Evolutionary conservation across 1,284 basidiomycete genomes (phyloP).

Genomic region (Fomitiporia mediterranea): DNA sequence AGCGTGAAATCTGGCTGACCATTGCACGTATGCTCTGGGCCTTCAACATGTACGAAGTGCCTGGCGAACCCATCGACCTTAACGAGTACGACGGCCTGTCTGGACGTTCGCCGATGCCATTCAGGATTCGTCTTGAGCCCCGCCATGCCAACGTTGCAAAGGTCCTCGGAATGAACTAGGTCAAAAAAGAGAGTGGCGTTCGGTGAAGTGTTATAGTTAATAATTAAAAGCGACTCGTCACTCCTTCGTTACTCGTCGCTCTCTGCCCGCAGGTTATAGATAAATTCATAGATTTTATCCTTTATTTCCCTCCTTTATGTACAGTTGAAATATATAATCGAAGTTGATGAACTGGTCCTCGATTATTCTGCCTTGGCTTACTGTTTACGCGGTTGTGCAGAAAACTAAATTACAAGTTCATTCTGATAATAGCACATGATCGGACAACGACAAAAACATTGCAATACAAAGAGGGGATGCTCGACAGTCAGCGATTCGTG

Average conservation of each 20-base stretch:
- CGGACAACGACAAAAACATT: too few relatives aligned
- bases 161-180: conserved; percentile 4
- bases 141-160: conserved; percentile 18
- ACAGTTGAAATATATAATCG: too few relatives aligned
- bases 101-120: conserved; percentile 32
- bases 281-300: not conserved
- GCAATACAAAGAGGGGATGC: too few relatives aligned
- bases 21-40: conserved; percentile 16
- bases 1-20: conserved; percentile 13
- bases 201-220: not conserved
- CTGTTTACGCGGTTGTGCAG: too few relatives aligned
- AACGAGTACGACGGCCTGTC: conserved; percentile 35
- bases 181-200: not conserved
- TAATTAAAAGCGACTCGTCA: too few relatives aligned
- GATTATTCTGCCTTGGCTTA: too few relatives aligned
- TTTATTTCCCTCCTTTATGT: not conserved
- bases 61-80: conserved; percentile 32
- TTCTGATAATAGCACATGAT: too few relatives aligned
- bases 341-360: too few relatives aligned
- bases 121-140: conserved; percentile 26
- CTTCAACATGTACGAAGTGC: conserved; percentile 24
- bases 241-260: too few relatives aligned
- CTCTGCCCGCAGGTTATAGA: not conserved
- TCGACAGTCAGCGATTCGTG: too few relatives aligned
- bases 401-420: too few relatives aligned